A percentile compares a stretch with the other conserved stretches of the same genome.
These are phyloP conservation scores for Syncephalis fuscata DNA, from an alignment of 371 early-diverging fungal species.

Conservation along the genomic window DNA sequence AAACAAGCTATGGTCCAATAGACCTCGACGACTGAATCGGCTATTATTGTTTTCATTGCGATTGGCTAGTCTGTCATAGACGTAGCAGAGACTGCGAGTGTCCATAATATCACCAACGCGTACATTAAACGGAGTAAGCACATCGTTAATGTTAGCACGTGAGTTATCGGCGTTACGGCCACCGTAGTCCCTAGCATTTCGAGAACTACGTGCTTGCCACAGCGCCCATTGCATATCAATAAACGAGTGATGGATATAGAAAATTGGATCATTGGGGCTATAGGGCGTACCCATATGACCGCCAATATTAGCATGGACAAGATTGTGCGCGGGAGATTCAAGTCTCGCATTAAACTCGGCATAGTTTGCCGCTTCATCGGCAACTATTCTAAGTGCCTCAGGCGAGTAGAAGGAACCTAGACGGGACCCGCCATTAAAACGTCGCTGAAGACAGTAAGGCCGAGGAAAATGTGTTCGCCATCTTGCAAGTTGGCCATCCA, in stretches of 20 bases:
- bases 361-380: neutral
- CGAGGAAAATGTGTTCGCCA: neutral
- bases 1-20: too few relatives aligned
- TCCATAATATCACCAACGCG: slow-evolving; percentile 1
- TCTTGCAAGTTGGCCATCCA: slow-evolving; percentile 6
- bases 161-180: neutral
- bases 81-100: neutral
- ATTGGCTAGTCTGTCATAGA: too few relatives aligned
- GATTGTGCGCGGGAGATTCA: slow-evolving; percentile 3
- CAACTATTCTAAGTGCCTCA: slow-evolving; percentile 1
- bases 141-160: neutral
- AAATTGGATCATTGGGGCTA: slow-evolving; percentile 5
- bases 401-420: slow-evolving; percentile 4
- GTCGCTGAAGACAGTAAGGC: slow-evolving; percentile 1
- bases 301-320: slow-evolving; percentile 4
- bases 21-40: too few relatives aligned
- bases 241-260: slow-evolving; percentile 29
- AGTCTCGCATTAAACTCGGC: neutral
- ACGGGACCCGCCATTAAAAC: neutral
- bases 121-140: slow-evolving; percentile 1
- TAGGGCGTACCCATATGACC: slow-evolving; percentile 1
- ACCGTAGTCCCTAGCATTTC: neutral
- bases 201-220: slow-evolving; percentile 16
- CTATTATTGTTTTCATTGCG: too few relatives aligned
- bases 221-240: slow-evolving; percentile 30